These are phyloP conservation scores for Fraxinus ornus DNA, from an alignment of 305 asterid species.

Conservation along the genomic window DNA sequence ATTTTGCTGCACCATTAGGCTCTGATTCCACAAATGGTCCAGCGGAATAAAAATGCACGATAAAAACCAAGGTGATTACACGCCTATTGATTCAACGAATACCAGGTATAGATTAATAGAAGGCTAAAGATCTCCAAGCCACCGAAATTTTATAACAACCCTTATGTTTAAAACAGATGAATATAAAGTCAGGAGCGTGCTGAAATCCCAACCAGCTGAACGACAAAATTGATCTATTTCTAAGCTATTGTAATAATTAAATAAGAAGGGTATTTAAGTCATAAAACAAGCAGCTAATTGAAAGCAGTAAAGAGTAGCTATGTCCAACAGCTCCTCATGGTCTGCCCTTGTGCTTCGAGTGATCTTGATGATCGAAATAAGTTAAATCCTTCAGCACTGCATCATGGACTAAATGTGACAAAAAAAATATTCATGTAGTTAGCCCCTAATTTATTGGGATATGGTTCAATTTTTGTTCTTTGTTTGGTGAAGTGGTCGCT, in stretches of 20 bases:
- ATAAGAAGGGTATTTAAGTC: not conserved
- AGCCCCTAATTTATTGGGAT: not conserved
- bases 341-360: not conserved
- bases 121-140: not conserved
- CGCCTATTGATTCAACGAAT: not conserved
- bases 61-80: not conserved
- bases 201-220: not conserved
- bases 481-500: not conserved
- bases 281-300: not conserved
- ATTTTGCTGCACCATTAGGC: not conserved
- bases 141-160: not conserved
- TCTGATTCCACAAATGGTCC: not conserved
- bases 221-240: not conserved
- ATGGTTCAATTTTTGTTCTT: not conserved
- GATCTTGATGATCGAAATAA: not conserved
- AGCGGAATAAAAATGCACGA: not conserved
- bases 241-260: not conserved
- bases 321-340: not conserved
- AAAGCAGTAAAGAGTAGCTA: not conserved
- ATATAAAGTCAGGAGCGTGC: not conserved
- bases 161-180: not conserved
- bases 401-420: not conserved
- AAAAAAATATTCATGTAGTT: not conserved
- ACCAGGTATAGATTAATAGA: not conserved
- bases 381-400: not conserved